phyloP scores from a whole-genome alignment of 2,329 filamentous ascomycete genomes.

The Dothiorella sarmentorum region DNA sequence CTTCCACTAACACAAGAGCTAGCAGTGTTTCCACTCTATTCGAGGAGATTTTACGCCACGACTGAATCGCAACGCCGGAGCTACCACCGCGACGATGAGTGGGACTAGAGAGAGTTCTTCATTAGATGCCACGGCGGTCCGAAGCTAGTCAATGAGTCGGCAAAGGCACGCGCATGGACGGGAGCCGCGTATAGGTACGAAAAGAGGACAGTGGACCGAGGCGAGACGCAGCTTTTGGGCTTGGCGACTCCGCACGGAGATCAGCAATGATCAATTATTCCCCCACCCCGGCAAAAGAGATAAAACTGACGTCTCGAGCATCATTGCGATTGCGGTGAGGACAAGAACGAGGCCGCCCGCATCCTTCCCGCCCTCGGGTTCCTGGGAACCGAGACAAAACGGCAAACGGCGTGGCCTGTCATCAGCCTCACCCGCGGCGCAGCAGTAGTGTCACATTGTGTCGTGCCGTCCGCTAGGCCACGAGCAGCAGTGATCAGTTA shows the following conservation, averaged over 20 bases:
- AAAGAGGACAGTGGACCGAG: not conserved
- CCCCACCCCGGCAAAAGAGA: not conserved
- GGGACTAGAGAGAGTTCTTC: not conserved
- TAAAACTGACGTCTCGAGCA: not conserved
- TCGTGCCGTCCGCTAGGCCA: constrained; percentile 6
- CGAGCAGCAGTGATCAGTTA: constrained; percentile 1
- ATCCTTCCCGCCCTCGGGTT: too few relatives aligned
- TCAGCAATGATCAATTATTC: not conserved
- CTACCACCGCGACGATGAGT: not conserved
- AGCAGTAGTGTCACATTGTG: not conserved
- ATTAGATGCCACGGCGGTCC: not conserved
- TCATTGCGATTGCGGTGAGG: not conserved
- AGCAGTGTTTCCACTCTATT: not conserved
- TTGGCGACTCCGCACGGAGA: not conserved
- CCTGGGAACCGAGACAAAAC: not conserved
- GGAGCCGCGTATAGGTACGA: not conserved
- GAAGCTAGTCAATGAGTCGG: too few relatives aligned
- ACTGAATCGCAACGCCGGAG: not conserved
- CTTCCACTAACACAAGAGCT: not conserved
- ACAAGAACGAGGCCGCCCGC: not conserved
- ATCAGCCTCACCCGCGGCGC: constrained; percentile 5
- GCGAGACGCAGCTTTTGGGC: not conserved
- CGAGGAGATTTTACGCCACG: not conserved
- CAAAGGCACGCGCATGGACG: too few relatives aligned
- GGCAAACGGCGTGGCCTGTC: not conserved